These are phyloP conservation scores for Lentinula sp. DNA, from an alignment of 768 basidiomycete genomes.

Conservation along the genomic window DNA sequence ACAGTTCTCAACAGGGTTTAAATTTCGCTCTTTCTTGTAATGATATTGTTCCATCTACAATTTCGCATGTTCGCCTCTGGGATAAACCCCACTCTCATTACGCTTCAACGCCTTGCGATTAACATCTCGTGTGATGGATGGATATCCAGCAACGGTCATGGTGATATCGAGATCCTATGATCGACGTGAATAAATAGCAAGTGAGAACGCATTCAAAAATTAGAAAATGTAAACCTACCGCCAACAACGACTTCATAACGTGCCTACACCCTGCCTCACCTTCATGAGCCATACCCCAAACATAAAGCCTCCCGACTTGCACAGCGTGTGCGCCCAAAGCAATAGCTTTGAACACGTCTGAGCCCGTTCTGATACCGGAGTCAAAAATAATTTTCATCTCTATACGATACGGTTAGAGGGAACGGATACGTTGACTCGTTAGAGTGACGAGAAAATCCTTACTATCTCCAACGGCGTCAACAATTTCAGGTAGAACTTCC, in stretches of 20 bases:
- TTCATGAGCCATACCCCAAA: constrained; percentile 49
- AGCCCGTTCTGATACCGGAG: constrained; percentile 45
- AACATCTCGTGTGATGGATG: constrained; percentile 21
- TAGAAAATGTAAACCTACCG: constrained; percentile 20
- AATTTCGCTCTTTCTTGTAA: too few species aligned
- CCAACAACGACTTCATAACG: constrained; percentile 46
- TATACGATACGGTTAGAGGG: constrained; percentile 7
- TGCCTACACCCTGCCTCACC: constrained; percentile 47
- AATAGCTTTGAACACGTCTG: constrained; percentile 53
- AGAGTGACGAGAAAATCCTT: constrained; percentile 10
- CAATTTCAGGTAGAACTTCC: constrained; percentile 44
- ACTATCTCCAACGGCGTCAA: constrained; percentile 46
- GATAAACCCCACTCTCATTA: constrained; percentile 3
- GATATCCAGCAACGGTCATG: constrained; percentile 38
- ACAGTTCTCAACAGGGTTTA: too few species aligned
- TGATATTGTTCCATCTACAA: neutral
- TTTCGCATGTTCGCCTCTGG: constrained; percentile 2
- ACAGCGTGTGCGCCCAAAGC: constrained; percentile 51
- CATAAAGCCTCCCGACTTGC: constrained; percentile 40
- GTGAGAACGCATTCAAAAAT: neutral
- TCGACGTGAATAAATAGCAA: too few species aligned
- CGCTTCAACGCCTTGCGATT: constrained; percentile 4
- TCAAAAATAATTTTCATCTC: constrained; percentile 48
- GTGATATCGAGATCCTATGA: constrained; percentile 32
- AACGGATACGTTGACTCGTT: too few species aligned